Evolutionary conservation across 768 basidiomycete species (phyloP).

Genomic region (Sarcodon aspratus): DNA sequence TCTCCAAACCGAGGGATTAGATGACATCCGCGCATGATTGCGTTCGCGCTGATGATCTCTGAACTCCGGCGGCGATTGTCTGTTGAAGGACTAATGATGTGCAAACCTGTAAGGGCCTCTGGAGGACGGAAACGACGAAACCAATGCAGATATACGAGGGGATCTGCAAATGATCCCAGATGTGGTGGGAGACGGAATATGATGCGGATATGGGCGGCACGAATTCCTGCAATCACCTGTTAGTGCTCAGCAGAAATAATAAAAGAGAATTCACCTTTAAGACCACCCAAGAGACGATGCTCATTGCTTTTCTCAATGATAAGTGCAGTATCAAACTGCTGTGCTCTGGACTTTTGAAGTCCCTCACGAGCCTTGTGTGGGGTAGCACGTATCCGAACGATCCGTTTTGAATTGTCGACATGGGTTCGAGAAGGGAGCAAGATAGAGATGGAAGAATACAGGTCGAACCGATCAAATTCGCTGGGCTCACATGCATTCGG

Average conservation of each 20-base stretch:
- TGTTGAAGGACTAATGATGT: conserved; percentile 9
- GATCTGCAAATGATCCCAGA: conserved; percentile 1
- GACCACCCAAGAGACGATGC: conserved; percentile 4
- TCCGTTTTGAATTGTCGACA: conserved; percentile 6
- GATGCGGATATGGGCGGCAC: conserved; percentile 13
- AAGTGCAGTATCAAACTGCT: conserved; percentile 28
- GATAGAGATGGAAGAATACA: too few relatives aligned
- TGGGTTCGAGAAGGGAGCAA: conserved; percentile 15
- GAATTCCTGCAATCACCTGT: conserved; percentile 14
- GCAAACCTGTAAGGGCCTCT: conserved; percentile 12
- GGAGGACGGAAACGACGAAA: conserved; percentile 13
- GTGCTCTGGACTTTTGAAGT: conserved; percentile 9
- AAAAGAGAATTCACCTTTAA: conserved; percentile 8
- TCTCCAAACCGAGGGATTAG: conserved; percentile 21
- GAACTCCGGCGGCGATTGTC: conserved; percentile 4
- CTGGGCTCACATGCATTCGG: too few relatives aligned
- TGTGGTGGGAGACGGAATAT: conserved; percentile 12
- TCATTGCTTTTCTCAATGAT: conserved; percentile 9
- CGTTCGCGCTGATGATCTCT: conserved; percentile 12
- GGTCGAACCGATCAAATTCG: too few relatives aligned
- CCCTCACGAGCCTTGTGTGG: conserved; percentile 6
- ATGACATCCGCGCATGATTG: conserved; percentile 18
- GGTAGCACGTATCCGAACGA: conserved; percentile 16
- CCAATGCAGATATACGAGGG: conserved; percentile 21
- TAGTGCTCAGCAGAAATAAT: neutral